These are phyloP conservation scores for Penicillium lividum DNA, from an alignment of 495 filamentous ascomycete species.

Conservation along the genomic window DNA sequence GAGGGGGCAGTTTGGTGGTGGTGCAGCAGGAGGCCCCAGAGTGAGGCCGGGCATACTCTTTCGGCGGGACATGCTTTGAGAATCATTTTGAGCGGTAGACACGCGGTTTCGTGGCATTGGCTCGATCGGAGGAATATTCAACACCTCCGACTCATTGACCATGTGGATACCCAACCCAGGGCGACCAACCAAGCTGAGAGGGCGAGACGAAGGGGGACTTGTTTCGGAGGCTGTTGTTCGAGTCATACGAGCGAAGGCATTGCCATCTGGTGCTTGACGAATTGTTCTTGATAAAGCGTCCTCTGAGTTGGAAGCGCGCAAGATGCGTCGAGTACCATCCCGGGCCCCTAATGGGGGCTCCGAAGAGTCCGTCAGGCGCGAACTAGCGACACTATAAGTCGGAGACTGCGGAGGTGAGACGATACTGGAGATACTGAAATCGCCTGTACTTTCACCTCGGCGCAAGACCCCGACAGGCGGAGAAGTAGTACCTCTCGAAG, in stretches of 20 bases:
- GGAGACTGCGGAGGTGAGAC: slow-evolving; percentile 44
- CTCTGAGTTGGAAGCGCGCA: slow-evolving; percentile 39
- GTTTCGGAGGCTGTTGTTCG: slow-evolving; percentile 14
- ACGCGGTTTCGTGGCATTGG: slow-evolving; percentile 16
- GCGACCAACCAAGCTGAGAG: slow-evolving; percentile 23
- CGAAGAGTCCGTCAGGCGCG: slow-evolving; percentile 21
- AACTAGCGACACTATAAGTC: slow-evolving; percentile 32
- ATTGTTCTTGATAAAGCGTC: slow-evolving; percentile 31
- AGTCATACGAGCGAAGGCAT: slow-evolving; percentile 31
- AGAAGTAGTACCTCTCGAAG: slow-evolving; percentile 21
- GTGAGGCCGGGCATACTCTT: slow-evolving; percentile 60
- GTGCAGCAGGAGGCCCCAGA: slow-evolving; percentile 60
- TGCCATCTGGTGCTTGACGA: slow-evolving; percentile 16
- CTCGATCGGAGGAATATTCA: slow-evolving; percentile 4
- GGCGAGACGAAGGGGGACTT: slow-evolving; percentile 20
- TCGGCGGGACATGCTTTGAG: slow-evolving; percentile 34
- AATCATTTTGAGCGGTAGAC: slow-evolving; percentile 5
- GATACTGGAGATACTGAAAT: slow-evolving; percentile 27
- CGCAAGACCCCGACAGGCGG: slow-evolving; percentile 21
- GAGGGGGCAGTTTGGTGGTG: slow-evolving; percentile 63
- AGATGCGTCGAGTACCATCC: slow-evolving; percentile 18
- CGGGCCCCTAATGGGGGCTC: slow-evolving; percentile 17
- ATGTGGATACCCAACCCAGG: slow-evolving; percentile 19
- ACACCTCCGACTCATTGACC: slow-evolving; percentile 2
- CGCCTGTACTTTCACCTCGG: slow-evolving; percentile 21